phyloP scores from a whole-genome alignment of 495 filamentous ascomycete species.

The Saxophila tyrrhenica region DNA sequence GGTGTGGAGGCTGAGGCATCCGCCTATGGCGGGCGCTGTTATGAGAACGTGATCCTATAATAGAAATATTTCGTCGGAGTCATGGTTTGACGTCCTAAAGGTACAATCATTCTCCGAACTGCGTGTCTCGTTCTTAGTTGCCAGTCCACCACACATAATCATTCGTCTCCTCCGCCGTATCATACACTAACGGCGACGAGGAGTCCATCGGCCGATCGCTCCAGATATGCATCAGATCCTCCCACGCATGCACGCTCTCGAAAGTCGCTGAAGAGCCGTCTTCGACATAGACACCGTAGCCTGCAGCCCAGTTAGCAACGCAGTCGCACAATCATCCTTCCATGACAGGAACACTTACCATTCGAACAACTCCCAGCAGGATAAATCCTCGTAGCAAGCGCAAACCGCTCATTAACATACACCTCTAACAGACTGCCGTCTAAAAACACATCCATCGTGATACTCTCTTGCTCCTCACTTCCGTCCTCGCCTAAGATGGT shows the following conservation, averaged over 20 bases:
- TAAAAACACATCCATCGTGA: conserved; percentile 27
- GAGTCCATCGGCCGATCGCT: conserved; percentile 26
- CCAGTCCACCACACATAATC: conserved; percentile 33
- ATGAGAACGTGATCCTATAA: too few species aligned
- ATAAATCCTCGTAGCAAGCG: conserved; percentile 30
- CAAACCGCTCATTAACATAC: conserved; percentile 30
- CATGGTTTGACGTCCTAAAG: too few species aligned
- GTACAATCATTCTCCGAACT: too few species aligned
- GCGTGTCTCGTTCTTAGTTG: too few species aligned
- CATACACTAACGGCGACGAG: conserved; percentile 26
- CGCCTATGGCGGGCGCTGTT: conserved; percentile 13
- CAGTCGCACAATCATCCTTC: too few species aligned
- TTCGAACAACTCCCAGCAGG: conserved; percentile 24
- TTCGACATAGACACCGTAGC: conserved; percentile 26
- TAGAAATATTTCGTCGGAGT: too few species aligned
- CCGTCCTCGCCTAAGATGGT: conserved; percentile 6
- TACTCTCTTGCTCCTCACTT: conserved; percentile 15
- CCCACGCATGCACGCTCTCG: conserved; percentile 20
- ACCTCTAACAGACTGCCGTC: conserved; percentile 30
- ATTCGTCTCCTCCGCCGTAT: conserved; percentile 28
- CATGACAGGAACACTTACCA: too few species aligned
- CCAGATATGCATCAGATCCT: conserved; percentile 23
- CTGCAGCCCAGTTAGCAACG: neutral
- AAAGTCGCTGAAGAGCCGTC: conserved; percentile 21
- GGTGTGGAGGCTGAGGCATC: conserved; percentile 19